phyloP scores from a whole-genome alignment of 2,329 filamentous ascomycete genomes.

The Colletotrichum sp. region DNA sequence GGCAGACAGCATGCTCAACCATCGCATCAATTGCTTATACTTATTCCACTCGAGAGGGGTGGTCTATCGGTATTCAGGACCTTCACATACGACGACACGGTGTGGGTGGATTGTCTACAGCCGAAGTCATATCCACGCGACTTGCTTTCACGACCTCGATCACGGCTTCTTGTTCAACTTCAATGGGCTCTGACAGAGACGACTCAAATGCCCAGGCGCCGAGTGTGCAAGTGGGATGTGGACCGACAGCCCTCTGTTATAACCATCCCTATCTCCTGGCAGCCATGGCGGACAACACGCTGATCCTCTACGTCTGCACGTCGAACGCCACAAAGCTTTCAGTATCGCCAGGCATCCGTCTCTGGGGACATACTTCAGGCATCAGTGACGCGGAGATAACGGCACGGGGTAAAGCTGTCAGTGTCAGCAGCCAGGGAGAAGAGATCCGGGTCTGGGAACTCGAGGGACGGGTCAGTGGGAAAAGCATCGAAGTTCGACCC shows the following conservation, averaged over 20 bases:
- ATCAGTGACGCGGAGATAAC: slow-evolving; percentile 88
- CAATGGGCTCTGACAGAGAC: neutral
- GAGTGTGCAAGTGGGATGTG: slow-evolving; percentile 28
- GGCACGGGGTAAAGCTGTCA: slow-evolving; percentile 84
- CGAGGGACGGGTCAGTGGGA: slow-evolving; percentile 67
- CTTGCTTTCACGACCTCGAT: slow-evolving; percentile 45
- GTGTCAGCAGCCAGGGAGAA: slow-evolving; percentile 80
- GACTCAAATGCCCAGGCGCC: slow-evolving; percentile 7
- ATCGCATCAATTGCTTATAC: slow-evolving; percentile 90
- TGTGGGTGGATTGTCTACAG: slow-evolving; percentile 3
- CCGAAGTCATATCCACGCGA: slow-evolving; percentile 42
- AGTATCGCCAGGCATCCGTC: slow-evolving; percentile 74
- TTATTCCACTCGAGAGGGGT: slow-evolving; percentile 78
- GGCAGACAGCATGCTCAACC: slow-evolving; percentile 66
- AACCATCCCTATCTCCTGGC: slow-evolving; percentile 85
- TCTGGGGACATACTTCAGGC: slow-evolving; percentile 92
- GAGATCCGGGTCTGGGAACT: slow-evolving; percentile 90
- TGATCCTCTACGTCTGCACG: slow-evolving; percentile 81
- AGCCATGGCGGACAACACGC: slow-evolving; percentile 85
- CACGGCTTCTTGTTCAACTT: slow-evolving; percentile 6
- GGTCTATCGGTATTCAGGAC: slow-evolving; percentile 93
- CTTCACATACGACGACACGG: slow-evolving; percentile 61
- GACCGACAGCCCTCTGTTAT: slow-evolving; percentile 71
- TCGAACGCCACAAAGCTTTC: slow-evolving; percentile 70
- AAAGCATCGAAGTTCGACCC: slow-evolving; percentile 57